Conservation (phyloP, 768 basidiomycete genomes). For the Lentinus tigrinus region DNA sequence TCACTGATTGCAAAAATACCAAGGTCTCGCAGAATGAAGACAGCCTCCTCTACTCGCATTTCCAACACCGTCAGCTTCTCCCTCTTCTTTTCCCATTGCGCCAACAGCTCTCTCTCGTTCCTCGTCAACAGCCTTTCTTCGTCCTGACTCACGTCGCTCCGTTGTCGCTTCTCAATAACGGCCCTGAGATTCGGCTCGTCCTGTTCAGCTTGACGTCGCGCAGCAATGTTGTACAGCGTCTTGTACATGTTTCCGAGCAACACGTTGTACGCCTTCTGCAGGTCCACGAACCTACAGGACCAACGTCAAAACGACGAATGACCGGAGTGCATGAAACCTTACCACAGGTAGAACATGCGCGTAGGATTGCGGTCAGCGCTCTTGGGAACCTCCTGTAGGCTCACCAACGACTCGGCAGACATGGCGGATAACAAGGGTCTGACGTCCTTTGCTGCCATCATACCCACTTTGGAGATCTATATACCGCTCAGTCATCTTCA, state of each 20-base stretch:
- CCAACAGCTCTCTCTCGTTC: constrained; percentile 73
- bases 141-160: constrained; percentile 82
- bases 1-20: constrained; percentile 47
- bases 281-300: constrained; percentile 80
- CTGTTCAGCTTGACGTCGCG: constrained; percentile 70
- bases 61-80: constrained; percentile 78
- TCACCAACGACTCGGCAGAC: constrained; percentile 79
- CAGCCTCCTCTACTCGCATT: constrained; percentile 81
- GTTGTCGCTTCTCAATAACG: constrained; percentile 76
- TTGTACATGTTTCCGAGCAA: constrained; percentile 83
- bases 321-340: constrained; percentile 13
- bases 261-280: constrained; percentile 75
- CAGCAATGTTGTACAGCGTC: constrained; percentile 81
- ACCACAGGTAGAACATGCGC: constrained; percentile 93
- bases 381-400: constrained; percentile 90
- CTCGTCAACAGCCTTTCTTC: constrained; percentile 60
- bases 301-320: constrained; percentile 11
- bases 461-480: constrained; percentile 88
- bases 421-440: constrained; percentile 78
- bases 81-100: constrained; percentile 71
- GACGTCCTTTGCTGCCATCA: constrained; percentile 89
- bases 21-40: constrained; percentile 88
- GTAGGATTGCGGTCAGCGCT: constrained; percentile 87
- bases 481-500: not conserved
- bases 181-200: constrained; percentile 64